These are phyloP conservation scores for Centaurea solstitialis DNA, from an alignment of 129 eudicot genomes.

Conservation along the genomic window DNA sequence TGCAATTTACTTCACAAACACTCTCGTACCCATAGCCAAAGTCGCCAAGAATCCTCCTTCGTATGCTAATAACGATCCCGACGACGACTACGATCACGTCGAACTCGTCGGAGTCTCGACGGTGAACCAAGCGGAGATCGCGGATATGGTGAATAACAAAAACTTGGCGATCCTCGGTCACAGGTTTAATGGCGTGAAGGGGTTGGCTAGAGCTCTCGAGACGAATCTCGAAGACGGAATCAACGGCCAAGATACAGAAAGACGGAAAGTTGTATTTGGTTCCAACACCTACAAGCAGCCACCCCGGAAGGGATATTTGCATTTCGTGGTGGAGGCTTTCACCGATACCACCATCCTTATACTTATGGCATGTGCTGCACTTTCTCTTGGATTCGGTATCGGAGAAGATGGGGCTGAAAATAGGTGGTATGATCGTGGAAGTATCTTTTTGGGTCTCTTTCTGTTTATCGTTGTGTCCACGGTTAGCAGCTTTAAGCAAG, in stretches of 20 bases:
- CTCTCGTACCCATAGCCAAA: no score
- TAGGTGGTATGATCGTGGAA: conserved; percentile 72
- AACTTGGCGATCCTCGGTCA: no score
- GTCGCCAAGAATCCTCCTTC: no score
- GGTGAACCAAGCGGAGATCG: no score
- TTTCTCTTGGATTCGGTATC: conserved; percentile 54
- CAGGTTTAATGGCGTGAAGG: no score
- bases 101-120: no score
- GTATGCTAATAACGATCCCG: no score
- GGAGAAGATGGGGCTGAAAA: conserved; percentile 40
- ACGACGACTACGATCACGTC: no score
- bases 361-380: conserved; percentile 48
- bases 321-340: conserved; percentile 38
- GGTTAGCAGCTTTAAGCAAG: conserved; percentile 56
- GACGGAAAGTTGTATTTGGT: conserved; percentile 34
- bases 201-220: conserved; percentile 32
- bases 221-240: conserved; percentile 39
- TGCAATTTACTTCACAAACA: no score
- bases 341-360: conserved; percentile 32
- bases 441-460: conserved; percentile 62
- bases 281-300: conserved; percentile 51
- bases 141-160: no score
- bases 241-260: conserved; percentile 15
- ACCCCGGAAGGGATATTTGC: conserved; percentile 40
- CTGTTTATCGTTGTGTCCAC: conserved; percentile 54